Evolutionary conservation across 345 rosid species (phyloP).

Genomic region (Citrus sp.): DNA sequence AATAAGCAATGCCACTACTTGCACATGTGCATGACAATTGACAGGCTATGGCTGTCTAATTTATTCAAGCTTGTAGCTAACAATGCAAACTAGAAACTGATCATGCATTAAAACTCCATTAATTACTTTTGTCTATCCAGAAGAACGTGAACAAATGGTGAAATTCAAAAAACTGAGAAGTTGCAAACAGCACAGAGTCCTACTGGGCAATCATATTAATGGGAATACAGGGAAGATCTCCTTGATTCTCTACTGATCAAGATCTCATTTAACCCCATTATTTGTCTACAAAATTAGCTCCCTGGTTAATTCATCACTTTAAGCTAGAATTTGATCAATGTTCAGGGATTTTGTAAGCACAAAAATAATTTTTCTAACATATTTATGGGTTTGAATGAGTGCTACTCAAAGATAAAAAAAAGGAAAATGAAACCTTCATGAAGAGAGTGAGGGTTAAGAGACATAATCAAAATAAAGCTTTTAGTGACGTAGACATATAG

Average conservation of each 20-base stretch:
- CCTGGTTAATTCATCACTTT: background rate
- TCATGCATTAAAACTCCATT: background rate
- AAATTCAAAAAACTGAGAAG: background rate
- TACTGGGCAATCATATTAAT: background rate
- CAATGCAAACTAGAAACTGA: background rate
- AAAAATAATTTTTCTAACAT: background rate
- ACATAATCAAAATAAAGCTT: conserved; percentile 10
- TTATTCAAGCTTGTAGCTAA: background rate
- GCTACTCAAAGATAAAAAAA: background rate
- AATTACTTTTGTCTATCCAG: background rate
- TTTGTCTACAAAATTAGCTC: background rate
- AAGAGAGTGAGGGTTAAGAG: background rate
- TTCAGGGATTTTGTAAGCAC: background rate
- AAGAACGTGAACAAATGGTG: background rate
- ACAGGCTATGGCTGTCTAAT: background rate
- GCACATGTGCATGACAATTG: background rate
- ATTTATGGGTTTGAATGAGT: background rate
- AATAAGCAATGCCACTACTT: background rate
- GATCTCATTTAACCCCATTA: background rate
- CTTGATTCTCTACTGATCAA: background rate
- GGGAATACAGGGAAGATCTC: background rate
- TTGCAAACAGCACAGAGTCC: background rate
- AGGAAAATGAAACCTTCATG: background rate
- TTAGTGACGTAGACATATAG: background rate
- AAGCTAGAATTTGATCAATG: background rate